Evolutionary conservation across 129 eudicot genomes (phyloP), one percentile per base, ranked within the genome.

Genomic region (Pittosporum tobira): DNA sequence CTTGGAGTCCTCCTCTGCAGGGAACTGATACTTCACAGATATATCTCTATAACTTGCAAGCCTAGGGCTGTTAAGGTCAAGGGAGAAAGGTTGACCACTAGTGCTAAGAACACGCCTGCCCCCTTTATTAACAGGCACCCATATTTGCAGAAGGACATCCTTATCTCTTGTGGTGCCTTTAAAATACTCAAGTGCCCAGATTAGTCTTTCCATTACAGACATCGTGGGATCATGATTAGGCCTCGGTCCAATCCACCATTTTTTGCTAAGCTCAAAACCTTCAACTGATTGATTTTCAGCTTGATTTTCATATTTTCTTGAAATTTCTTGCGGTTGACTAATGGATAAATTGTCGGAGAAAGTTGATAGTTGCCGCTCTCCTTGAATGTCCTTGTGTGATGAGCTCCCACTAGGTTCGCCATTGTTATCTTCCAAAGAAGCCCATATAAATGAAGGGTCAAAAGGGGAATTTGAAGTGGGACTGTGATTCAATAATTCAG

Each of bases 231-330:
- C 62, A 1, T 74, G 68, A 20, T 48, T 63, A 6, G 73, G 67
- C 16, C 62, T 65, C 3, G 95, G 97, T 57, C 74, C 79, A 64
- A 85, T 85, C 94, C 95, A 89, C 82, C 87, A 84, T 43, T 73
- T 55, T 30, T 68, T 73, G 70, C 79, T 72, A 38, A 47, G 56
- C 63, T 84, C 84, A 10, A 80, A 66, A 46, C 66, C 61, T 60
- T 83, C 83, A 38, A 48, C 46, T 10, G 43, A 57, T 45, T 51
- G 29, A 72, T 44, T 70, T 20, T 71, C 81, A 2, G 54, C 59
- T 58, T 71, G 82, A 42, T 53, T 62, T 18, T 27, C 22, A 54
- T 57, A 51, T 57, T 57, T 61, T 53, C 73, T n/a, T n/a, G n/a
- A n/a, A n/a, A n/a, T n/a, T n/a, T 51, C 72, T 45, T 71, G 80